Base-by-base conservation (phyloP, 306 rosid genomes). In the Corylus avellana region DNA sequence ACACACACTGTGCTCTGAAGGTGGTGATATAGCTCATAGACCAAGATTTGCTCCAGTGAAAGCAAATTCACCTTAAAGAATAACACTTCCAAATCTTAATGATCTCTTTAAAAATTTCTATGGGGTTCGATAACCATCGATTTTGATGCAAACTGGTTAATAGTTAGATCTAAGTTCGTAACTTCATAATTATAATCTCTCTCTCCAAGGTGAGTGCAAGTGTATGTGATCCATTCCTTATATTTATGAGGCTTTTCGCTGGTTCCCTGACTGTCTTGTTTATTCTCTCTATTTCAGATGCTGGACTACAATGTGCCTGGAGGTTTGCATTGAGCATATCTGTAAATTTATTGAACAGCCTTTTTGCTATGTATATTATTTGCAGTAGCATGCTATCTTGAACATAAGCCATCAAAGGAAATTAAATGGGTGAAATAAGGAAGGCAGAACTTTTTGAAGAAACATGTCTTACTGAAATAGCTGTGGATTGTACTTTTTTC, bases 251-350 rank as follows among this genome's bases (percentile, higher is more conserved):
- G 42, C 66, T 49, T 61, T 1, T 27, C 46, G 55, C 68, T 75
- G 7, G 32, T 58, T 77, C 46, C 61, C 79, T 85, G 39, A 79
- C 76, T 59, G 44, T 35, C 76, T 48, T 57, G 10, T 74, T 35
- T 27, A 51, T 67, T 39, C 46, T 67, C 25, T 73, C 35, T 56
- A 14, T 79, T 64, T 50, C 89, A 86, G 89, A 90, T 93, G 98
- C 85, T 90, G 91, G 98, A 91, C 87, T 93, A 93, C 92, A 93
- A 91, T 89, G 98, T 93, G 79, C 97, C 92, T 63, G 93, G 97
- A 91, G 98, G 98, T 91, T 79, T 68, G 89, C 68, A 66, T 76
- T 77, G 16, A 69, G 53, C 67, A 47, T 81, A 47, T 64, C 25
- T 55, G 62, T 78, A 20, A 18, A 73, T n/a, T 17, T 54, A 5